Percentiles rank a stretch among this genome's conserved stretches.
Evolutionary conservation across 169 alveolate species (phyloP).

Genomic region (Babesia sp.): DNA sequence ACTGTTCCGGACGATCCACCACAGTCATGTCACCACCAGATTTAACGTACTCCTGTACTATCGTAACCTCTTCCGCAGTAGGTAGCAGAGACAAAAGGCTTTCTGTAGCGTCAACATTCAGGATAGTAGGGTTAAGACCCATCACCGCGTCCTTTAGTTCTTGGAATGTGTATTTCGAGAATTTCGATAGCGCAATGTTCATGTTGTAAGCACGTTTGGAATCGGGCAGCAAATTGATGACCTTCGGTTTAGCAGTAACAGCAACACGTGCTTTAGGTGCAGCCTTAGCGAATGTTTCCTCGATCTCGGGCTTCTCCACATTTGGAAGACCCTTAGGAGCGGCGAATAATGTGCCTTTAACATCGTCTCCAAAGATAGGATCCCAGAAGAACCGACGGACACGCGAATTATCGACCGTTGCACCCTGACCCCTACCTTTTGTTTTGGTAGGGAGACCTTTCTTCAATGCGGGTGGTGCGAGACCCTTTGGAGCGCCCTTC

Average conservation of each 20-base stretch:
- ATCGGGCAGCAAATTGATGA: conserved; percentile 85
- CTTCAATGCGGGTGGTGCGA: conserved; percentile 47
- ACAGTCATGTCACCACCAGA: conserved; percentile 82
- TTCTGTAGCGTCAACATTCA: conserved; percentile 86
- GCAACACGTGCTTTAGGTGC: conserved; percentile 60
- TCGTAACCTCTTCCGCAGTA: conserved; percentile 82
- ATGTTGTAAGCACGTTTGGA: conserved; percentile 88
- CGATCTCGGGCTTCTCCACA: conserved; percentile 79
- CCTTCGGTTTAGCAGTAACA: conserved; percentile 40
- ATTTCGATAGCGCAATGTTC: conserved; percentile 87
- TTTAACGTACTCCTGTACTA: conserved; percentile 83
- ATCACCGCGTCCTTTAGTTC: conserved; percentile 87
- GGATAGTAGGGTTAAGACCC: conserved; percentile 80
- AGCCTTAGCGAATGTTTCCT: conserved; percentile 76
- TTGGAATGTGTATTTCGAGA: conserved; percentile 85
- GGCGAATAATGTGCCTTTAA: conserved; percentile 84
- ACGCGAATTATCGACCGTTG: conserved; percentile 76
- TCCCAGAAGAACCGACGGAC: conserved; percentile 89
- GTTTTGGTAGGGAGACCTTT: conserved; percentile 35
- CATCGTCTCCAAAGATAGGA: conserved; percentile 85
- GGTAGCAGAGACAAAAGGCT: conserved; percentile 82
- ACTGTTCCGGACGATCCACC: conserved; percentile 89
- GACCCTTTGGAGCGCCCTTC: conserved; percentile 71
- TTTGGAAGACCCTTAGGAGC: conserved; percentile 75
- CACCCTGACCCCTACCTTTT: conserved; percentile 29